Conservation (phyloP, 2,329 filamentous ascomycete species). For the Aspergillus spinulosporus region DNA sequence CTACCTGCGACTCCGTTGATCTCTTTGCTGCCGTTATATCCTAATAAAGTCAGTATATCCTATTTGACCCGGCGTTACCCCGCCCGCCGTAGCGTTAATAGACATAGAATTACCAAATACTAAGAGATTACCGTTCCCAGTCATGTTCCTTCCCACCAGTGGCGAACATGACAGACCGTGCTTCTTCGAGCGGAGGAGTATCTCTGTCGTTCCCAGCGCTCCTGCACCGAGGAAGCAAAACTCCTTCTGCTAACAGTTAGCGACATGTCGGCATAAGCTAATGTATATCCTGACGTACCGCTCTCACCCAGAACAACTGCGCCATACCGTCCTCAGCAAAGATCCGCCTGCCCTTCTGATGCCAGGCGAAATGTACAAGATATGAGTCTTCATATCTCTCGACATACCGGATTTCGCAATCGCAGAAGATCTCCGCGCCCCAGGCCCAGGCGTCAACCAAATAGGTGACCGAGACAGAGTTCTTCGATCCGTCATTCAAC, state of each 20-base stretch:
- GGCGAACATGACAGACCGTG: conserved; percentile 8
- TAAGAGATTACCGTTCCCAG: conserved; percentile 14
- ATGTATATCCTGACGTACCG: conserved; percentile 41
- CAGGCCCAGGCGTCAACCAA: conserved; percentile 70
- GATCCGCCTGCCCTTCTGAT: neutral
- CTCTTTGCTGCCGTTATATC: conserved; percentile 7
- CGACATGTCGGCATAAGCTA: neutral
- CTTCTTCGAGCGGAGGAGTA: conserved; percentile 14
- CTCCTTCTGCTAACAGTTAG: conserved; percentile 43
- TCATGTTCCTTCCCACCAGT: conserved; percentile 11
- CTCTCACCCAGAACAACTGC: conserved; percentile 11
- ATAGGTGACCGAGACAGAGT: conserved; percentile 60
- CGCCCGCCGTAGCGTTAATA: too few species aligned
- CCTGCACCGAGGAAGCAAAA: conserved; percentile 57
- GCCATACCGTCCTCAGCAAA: neutral
- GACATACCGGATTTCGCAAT: conserved; percentile 65
- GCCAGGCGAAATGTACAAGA: conserved; percentile 50
- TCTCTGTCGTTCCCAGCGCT: conserved; percentile 17
- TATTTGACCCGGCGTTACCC: too few species aligned
- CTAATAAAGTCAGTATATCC: neutral
- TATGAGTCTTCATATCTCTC: conserved; percentile 57
- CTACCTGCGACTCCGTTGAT: conserved; percentile 29
- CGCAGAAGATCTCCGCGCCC: conserved; percentile 70
- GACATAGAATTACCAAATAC: conserved; percentile 1
- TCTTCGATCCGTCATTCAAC: conserved; percentile 50